Base-by-base conservation (phyloP, 306 rosid species). In the Pachyrhizus erosus region DNA sequence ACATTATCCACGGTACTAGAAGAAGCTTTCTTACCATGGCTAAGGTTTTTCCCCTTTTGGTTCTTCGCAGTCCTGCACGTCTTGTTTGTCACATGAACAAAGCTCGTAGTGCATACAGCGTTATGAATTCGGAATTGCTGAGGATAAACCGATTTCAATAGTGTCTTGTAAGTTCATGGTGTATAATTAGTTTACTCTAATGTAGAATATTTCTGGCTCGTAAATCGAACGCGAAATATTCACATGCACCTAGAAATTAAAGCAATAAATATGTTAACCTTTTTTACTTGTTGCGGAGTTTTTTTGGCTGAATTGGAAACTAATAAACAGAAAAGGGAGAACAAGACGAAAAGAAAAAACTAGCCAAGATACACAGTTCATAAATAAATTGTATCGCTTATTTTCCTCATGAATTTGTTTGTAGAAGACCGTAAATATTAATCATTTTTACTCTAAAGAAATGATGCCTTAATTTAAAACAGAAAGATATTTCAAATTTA, bases 51-150 rank as follows among this genome's bases (percentile, higher is more conserved):
- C 68, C 67, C 11, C 26, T 75, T 3, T 33, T 82, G 13, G 29
- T 80, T 49, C 82, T 70, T 83, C 69, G 70, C 11, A 85, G 83
- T 20, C 86, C 84, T 1, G 27, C 73, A 46, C 76, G 57, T 39
- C 33, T 71, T 61, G 15, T 60, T 31, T 33, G 66, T 46, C 3
- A 46, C 29, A 13, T 18, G 9, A 70, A 24, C 42, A 54, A 29
- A 43, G 39, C 6, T 29, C 31, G 39, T 70, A 26, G 72, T 60
- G 75, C 20, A 5, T 86, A 76, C 73, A 79, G 62, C 73, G 84
- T 71, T 72, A 76, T 84, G 40, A 78, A 65, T 52, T 81, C 75
- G 1, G 51, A 43, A 68, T 61, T 86, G 64, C 78, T 75, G 2
- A 78, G 54, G 67, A 51, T 86, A 5, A 83, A 81, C 61, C 75